Evolutionary conservation across 441 rosid genomes (phyloP).

Genomic region (Pelargonium fulgidum): DNA sequence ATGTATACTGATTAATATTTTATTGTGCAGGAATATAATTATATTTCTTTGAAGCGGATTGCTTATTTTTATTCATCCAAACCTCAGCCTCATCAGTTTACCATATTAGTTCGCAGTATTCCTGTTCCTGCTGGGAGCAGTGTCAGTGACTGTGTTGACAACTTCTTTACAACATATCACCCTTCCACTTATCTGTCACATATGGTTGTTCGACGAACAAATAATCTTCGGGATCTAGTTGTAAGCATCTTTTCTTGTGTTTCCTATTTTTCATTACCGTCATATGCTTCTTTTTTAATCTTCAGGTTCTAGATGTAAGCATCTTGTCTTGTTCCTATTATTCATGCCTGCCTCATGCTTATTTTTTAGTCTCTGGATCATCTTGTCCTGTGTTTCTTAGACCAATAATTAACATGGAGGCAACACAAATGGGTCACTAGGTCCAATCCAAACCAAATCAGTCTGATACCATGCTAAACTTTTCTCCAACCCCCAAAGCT

Average conservation of each 20-base stretch:
- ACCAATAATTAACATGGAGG: too few relatives aligned
- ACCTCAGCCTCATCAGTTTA: slow-evolving; percentile 92
- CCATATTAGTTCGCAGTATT: slow-evolving; percentile 67
- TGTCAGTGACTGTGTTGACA: slow-evolving; percentile 71
- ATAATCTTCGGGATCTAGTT: slow-evolving; percentile 52
- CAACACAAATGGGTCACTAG: too few relatives aligned
- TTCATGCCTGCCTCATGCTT: too few relatives aligned
- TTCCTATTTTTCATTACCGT: neutral
- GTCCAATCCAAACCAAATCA: too few relatives aligned
- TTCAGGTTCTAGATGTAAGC: neutral
- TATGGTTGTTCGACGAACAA: slow-evolving; percentile 64
- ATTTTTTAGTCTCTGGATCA: too few relatives aligned
- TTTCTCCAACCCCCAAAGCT: too few relatives aligned
- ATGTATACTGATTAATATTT: slow-evolving; percentile 17
- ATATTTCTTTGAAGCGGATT: slow-evolving; percentile 67
- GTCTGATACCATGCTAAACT: too few relatives aligned
- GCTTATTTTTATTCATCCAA: slow-evolving; percentile 66
- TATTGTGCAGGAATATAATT: slow-evolving; percentile 66
- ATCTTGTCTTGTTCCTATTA: too few relatives aligned
- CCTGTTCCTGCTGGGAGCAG: slow-evolving; percentile 67
- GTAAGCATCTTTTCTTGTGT: slow-evolving; percentile 38
- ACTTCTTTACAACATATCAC: slow-evolving; percentile 65
- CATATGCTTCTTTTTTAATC: too few relatives aligned
- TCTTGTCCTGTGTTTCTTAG: too few relatives aligned
- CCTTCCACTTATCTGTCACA: slow-evolving; percentile 71